Conservation (phyloP, 2,329 filamentous ascomycete species). For the Phialophora expanda region DNA sequence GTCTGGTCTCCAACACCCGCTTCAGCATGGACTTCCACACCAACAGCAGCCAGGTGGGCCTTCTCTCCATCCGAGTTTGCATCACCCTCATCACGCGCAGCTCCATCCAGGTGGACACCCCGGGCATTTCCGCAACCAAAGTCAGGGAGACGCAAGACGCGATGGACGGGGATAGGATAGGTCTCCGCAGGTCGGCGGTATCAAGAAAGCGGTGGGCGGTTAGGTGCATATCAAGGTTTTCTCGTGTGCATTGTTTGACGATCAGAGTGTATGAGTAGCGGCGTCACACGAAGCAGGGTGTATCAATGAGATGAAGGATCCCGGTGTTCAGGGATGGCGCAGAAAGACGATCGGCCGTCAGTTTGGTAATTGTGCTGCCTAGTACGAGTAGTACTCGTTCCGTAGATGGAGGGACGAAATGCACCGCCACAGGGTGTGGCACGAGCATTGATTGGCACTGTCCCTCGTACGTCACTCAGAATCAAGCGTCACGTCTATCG, state of each 20-base stretch:
- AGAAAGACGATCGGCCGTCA: not conserved
- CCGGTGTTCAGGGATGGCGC: not conserved
- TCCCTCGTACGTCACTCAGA: slow-evolving; percentile 6
- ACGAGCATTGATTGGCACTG: not conserved
- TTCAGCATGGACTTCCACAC: slow-evolving; percentile 19
- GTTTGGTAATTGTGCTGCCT: slow-evolving; percentile 13
- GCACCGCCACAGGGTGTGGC: slow-evolving; percentile 20
- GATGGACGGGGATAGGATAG: slow-evolving; percentile 31
- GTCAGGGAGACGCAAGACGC: slow-evolving; percentile 30
- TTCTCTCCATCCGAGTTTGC: slow-evolving; percentile 19
- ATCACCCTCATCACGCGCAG: slow-evolving; percentile 28
- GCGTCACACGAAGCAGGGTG: not conserved
- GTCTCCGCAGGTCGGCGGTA: not conserved
- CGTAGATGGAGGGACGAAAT: not conserved
- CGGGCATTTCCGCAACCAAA: slow-evolving; percentile 29
- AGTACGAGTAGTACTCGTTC: too few species aligned
- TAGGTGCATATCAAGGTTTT: not conserved
- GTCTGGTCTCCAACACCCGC: slow-evolving; percentile 22
- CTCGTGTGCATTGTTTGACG: not conserved
- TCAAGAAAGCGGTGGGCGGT: not conserved
- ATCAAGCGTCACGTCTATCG: not conserved
- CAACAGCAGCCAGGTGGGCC: slow-evolving; percentile 20
- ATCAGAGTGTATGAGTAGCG: not conserved
- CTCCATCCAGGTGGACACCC: slow-evolving; percentile 27
- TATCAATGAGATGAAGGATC: not conserved